A percentile compares a stretch with the other conserved stretches of the same genome.
Evolutionary conservation across 2,329 filamentous ascomycete species (phyloP).

Genomic region (Apiospora hydei): DNA sequence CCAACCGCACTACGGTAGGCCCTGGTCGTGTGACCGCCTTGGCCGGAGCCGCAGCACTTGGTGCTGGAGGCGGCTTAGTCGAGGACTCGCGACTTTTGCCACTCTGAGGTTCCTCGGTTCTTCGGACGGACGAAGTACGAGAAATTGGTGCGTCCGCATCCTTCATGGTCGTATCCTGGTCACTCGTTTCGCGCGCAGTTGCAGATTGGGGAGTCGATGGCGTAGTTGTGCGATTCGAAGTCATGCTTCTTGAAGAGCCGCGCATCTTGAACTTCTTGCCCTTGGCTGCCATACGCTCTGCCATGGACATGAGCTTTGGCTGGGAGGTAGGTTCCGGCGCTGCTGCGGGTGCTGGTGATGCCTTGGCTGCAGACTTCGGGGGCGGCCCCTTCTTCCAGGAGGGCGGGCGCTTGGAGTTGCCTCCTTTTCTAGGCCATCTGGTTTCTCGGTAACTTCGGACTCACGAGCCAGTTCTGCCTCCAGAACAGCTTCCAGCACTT

Average conservation of each 20-base stretch:
- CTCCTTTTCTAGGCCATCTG: constrained; percentile 21
- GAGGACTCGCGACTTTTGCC: constrained; percentile 20
- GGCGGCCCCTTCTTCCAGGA: constrained; percentile 38
- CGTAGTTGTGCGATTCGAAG: background rate
- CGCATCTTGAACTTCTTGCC: constrained; percentile 63
- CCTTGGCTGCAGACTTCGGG: constrained; percentile 35
- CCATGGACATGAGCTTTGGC: constrained; percentile 58
- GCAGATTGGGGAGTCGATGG: background rate
- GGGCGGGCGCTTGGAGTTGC: constrained; percentile 24
- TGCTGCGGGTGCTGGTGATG: constrained; percentile 25
- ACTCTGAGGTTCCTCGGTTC: background rate
- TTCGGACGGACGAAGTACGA: background rate
- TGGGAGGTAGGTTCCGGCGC: constrained; percentile 26
- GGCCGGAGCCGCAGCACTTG: constrained; percentile 17
- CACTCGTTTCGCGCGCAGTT: background rate
- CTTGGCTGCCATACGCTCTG: constrained; percentile 61
- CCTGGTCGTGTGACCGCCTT: constrained; percentile 31
- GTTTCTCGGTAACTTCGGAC: constrained; percentile 32
- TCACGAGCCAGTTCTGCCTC: constrained; percentile 45
- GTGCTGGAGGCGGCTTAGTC: constrained; percentile 25
- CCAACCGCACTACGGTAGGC: constrained; percentile 45
- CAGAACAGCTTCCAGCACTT: constrained; percentile 40
- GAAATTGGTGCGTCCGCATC: background rate
- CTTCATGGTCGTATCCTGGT: constrained; percentile 2
- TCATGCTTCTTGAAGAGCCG: constrained; percentile 1